Evolutionary conservation across 1,139 yeast genomes (phyloP).

Genomic region (Yamadazyma buinensis): DNA sequence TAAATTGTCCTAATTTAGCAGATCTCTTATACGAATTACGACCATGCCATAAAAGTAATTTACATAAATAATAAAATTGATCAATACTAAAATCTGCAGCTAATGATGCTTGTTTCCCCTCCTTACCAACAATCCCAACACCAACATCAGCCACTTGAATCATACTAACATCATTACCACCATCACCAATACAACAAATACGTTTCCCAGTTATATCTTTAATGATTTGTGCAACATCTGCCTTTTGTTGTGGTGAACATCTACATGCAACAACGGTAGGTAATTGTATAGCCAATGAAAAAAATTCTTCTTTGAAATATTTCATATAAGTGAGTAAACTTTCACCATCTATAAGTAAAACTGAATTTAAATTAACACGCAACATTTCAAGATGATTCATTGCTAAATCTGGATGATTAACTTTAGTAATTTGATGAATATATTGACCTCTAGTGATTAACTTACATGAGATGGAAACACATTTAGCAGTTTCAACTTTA

Average conservation of each 20-base stretch:
- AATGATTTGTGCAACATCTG: conserved; percentile 84
- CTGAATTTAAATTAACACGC: conserved; percentile 61
- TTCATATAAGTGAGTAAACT: conserved; percentile 70
- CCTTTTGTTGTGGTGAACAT: conserved; percentile 98
- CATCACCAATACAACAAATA: conserved; percentile 98
- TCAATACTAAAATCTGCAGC: conserved; percentile 96
- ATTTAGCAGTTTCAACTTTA: conserved; percentile 95
- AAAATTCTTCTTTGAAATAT: conserved; percentile 65
- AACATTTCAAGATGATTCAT: conserved; percentile 71
- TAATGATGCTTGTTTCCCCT: conserved; percentile 94
- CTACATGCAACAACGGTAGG: conserved; percentile 98
- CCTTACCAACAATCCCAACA: conserved; percentile 98
- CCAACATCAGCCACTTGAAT: conserved; percentile 99
- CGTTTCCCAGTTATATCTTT: conserved; percentile 78
- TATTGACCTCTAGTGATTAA: conserved; percentile 91
- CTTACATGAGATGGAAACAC: conserved; percentile 93
- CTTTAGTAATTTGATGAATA: conserved; percentile 78
- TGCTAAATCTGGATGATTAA: conserved; percentile 60
- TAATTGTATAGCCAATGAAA: conserved; percentile 66
- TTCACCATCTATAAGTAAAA: conserved; percentile 91
- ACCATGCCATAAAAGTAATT: conserved; percentile 94
- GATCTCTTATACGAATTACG: conserved; percentile 94
- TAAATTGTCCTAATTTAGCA: conserved; percentile 92
- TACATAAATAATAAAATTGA: conserved; percentile 86
- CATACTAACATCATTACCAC: conserved; percentile 99